Percentiles rank a stretch among this genome's conserved stretches.
These are phyloP conservation scores for Chlorella sp. DNA, from an alignment of 139 green algal genomes.

Conservation along the genomic window DNA sequence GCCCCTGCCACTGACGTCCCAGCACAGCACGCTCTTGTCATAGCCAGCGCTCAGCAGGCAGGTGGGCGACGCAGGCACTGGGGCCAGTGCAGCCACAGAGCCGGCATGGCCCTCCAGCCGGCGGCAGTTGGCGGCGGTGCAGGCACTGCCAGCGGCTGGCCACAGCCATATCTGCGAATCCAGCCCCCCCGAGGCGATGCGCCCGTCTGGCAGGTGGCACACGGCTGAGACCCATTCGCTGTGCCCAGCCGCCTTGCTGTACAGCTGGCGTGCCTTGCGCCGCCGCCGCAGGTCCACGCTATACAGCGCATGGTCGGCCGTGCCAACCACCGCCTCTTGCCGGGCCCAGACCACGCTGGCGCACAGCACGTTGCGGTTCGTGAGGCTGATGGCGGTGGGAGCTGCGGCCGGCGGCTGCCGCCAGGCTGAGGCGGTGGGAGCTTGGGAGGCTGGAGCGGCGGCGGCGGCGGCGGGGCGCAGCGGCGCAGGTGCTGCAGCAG, in stretches of 20 bases:
- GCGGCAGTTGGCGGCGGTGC: not conserved
- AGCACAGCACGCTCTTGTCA: conserved; percentile 78
- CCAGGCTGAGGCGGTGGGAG: not conserved
- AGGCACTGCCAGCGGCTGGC: conserved; percentile 39
- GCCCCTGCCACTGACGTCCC: not conserved
- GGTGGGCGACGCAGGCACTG: not conserved
- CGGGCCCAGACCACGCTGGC: conserved; percentile 57
- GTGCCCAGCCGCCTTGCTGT: conserved; percentile 77
- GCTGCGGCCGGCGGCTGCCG: not conserved
- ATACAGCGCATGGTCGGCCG: conserved; percentile 83
- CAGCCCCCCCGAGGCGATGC: conserved; percentile 78
- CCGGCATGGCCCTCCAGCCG: conserved; percentile 57
- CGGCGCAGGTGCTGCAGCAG: not conserved
- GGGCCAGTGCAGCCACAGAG: conserved; percentile 57
- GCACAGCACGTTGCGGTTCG: conserved; percentile 53
- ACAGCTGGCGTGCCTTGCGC: conserved; percentile 65
- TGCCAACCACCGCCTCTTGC: conserved; percentile 64
- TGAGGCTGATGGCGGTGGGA: not conserved
- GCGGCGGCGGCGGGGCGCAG: not conserved
- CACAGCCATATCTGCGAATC: conserved; percentile 82
- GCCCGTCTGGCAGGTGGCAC: conserved; percentile 61
- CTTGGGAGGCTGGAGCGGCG: not conserved
- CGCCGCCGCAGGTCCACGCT: conserved; percentile 54
- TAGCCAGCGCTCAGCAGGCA: conserved; percentile 55
- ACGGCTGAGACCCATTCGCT: conserved; percentile 80